Evolutionary conservation across 768 basidiomycete species (phyloP).

Genomic region (Albatrellus ellisii): DNA sequence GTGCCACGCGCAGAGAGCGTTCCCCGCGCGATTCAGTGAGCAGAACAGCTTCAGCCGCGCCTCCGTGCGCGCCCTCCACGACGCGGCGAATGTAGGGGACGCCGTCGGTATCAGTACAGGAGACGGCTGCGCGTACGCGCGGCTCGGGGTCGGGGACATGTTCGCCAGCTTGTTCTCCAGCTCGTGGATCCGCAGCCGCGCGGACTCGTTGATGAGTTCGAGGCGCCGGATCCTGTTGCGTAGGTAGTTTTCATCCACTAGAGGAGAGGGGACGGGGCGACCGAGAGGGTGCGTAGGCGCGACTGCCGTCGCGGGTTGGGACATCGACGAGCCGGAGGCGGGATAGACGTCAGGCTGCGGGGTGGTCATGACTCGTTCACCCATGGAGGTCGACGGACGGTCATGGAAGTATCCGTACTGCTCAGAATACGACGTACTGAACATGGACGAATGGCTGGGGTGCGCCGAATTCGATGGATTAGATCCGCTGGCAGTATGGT

Average conservation of each 20-base stretch:
- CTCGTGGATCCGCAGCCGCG: constrained; percentile 31
- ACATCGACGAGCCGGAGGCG: no score
- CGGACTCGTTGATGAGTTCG: constrained; percentile 43
- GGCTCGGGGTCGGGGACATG: constrained; percentile 6
- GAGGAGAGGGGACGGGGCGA: constrained; percentile 18
- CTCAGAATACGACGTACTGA: constrained; percentile 10
- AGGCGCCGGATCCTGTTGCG: constrained; percentile 48
- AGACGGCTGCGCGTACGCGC: constrained; percentile 17
- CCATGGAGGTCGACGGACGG: constrained; percentile 7
- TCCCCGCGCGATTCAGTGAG: constrained; percentile 76
- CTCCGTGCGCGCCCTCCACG: constrained; percentile 66
- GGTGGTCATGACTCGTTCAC: constrained; percentile 8
- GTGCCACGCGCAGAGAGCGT: constrained; percentile 84
- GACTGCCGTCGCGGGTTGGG: no score
- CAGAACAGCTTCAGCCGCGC: constrained; percentile 61
- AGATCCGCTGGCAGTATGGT: constrained; percentile 10
- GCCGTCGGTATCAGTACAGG: constrained; percentile 23
- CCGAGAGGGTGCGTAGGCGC: constrained; percentile 17
- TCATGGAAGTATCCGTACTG: constrained; percentile 10
- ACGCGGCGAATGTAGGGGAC: constrained; percentile 34
- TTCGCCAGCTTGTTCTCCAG: constrained; percentile 33
- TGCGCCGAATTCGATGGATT: constrained; percentile 12
- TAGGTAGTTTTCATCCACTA: constrained; percentile 42
- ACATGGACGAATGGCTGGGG: constrained; percentile 8
- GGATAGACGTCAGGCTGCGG: constrained; percentile 12